Base-by-base conservation (phyloP, 176 grass and related monocot species). In the Raddia distichophylla region DNA sequence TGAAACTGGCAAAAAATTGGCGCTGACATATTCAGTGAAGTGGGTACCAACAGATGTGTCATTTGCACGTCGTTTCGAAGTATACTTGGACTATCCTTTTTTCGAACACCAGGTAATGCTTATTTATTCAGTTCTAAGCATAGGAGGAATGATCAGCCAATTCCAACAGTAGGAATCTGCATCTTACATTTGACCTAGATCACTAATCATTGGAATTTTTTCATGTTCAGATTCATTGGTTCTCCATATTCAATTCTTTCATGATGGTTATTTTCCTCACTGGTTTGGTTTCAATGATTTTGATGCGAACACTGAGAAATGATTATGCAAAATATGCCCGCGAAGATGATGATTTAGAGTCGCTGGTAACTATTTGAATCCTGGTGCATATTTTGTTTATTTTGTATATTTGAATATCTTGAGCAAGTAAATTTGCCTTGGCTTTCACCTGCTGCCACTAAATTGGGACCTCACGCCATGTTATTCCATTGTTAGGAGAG, bases 181-280 rank as follows among this genome's bases (percentile, higher is more conserved):
- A 69, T 69, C 32, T 82, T 50, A 35, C 37, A 7, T 86, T 89
- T 56, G 75, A 57, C 76, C 54, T 40, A 40, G 37, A 40, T 40
- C 37, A 40, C 37, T 74, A 62, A 82, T 65, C 61, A 55, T n/a
- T 78, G 14, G 50, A 77, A 40, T 19, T 75, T 55, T 85, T 42
- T 76, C 22, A 51, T 89, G 62, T 85, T 70, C 92, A 98, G 95
- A 98, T 98, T 82, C 95, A 98, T 64, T 98, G 95, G 95, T 98
- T 98, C 83, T 98, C 95, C 52, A 95, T 98, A 78, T 98, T 95
- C 90, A 98, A 98, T 91, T 98, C 95, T 46, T 98, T 98, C 69
- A 98, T 98, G 95, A 98, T 98, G 95, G 95, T 98, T 90, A 98
- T 98, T 87, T 98, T 98, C 80, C 92, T 98, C 47, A 95, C 95